These are phyloP conservation scores for Podila verticillata DNA, from an alignment of 192 early-diverging fungal genomes.

Conservation along the genomic window DNA sequence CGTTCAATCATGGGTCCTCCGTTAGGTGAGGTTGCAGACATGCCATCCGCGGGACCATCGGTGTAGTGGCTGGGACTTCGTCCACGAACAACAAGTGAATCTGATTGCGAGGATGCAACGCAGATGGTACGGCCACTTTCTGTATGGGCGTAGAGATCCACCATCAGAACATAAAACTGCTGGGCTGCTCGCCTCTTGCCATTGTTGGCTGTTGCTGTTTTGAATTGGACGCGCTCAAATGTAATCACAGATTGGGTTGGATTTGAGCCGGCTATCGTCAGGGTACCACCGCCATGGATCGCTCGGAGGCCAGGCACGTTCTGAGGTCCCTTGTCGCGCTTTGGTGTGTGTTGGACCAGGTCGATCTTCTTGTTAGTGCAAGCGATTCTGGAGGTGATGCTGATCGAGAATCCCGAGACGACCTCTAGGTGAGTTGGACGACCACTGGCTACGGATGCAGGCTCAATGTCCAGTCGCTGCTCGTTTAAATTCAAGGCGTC, in stretches of 20 bases:
- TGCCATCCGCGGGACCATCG: conserved; percentile 53
- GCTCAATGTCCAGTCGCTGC: not conserved
- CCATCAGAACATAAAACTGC: conserved; percentile 83
- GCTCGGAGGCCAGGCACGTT: conserved; percentile 65
- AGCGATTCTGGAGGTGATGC: conserved; percentile 74
- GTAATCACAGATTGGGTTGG: conserved; percentile 62
- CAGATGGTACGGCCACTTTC: conserved; percentile 57
- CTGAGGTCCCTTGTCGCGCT: conserved; percentile 95
- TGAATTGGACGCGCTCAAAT: conserved; percentile 95
- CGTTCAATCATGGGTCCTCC: conserved; percentile 3
- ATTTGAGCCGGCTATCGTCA: conserved; percentile 33
- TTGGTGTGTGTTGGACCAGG: conserved; percentile 84
- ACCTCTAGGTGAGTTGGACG: conserved; percentile 7
- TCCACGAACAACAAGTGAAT: conserved; percentile 85
- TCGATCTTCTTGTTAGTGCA: conserved; percentile 78
- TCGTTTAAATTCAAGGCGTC: conserved; percentile 8
- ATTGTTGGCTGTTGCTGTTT: conserved; percentile 92
- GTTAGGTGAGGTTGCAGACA: not conserved
- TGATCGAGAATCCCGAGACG: conserved; percentile 69
- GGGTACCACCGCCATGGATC: conserved; percentile 60
- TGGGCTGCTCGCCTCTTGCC: conserved; percentile 90
- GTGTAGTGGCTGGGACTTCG: conserved; percentile 91
- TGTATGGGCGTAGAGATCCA: conserved; percentile 76
- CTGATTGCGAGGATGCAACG: conserved; percentile 73
- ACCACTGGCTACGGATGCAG: not conserved